Evolutionary conservation across 345 rosid genomes (phyloP).

Genomic region (rapeseed (Brassica napus)): DNA sequence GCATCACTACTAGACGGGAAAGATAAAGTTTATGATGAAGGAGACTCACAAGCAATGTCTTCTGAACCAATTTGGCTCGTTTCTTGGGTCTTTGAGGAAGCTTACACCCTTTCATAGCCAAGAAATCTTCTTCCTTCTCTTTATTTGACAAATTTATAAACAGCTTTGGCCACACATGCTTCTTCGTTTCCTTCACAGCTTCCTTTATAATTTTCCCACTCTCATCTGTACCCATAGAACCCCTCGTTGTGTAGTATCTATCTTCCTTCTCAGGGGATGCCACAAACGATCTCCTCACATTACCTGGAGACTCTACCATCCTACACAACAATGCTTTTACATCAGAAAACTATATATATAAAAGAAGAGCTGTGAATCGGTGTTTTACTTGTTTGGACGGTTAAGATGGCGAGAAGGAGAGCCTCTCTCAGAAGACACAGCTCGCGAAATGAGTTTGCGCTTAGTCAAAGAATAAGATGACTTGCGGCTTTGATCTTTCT

Average conservation of each 20-base stretch:
- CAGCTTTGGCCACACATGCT: conserved; percentile 74
- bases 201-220: conserved; percentile 58
- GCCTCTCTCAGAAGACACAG: conserved; percentile 50
- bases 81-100: conserved; percentile 93
- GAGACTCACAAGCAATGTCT: conserved; percentile 68
- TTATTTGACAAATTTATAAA: conserved; percentile 70
- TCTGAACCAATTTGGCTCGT: conserved; percentile 84
- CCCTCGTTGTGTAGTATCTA: conserved; percentile 75
- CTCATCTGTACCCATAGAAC: conserved; percentile 72
- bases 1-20: neutral
- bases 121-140: conserved; percentile 94
- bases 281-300: conserved; percentile 49
- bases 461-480: conserved; percentile 54
- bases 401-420: conserved; percentile 53
- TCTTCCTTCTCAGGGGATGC: conserved; percentile 78
- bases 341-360: neutral
- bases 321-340: conserved; percentile 30
- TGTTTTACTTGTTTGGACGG: conserved; percentile 47
- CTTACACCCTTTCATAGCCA: conserved; percentile 95
- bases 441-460: conserved; percentile 56
- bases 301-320: conserved; percentile 51
- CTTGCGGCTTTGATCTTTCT: conserved; percentile 59
- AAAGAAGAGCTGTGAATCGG: neutral
- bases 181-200: conserved; percentile 61
- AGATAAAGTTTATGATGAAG: neutral